phyloP scores from a whole-genome alignment of 2,329 filamentous ascomycete species.

The Monilinia vaccinii-corymbosi region DNA sequence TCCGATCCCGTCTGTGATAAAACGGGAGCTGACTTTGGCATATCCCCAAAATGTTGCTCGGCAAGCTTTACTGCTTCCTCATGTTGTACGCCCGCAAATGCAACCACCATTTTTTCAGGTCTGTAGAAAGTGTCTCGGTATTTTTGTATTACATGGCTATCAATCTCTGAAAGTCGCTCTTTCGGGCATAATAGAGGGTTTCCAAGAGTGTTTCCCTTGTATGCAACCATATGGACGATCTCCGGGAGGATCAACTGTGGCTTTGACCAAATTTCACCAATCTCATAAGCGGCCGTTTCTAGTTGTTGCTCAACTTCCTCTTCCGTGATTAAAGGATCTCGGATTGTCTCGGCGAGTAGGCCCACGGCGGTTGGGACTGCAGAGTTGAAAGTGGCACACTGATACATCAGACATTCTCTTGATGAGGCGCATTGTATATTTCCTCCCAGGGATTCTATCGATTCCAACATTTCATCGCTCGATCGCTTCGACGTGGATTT shows the following conservation, averaged over 20 bases:
- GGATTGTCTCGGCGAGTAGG: conserved; percentile 87
- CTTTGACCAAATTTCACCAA: conserved; percentile 95
- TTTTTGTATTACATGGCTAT: conserved; percentile 60
- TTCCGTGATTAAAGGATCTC: conserved; percentile 74
- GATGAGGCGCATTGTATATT: conserved; percentile 97
- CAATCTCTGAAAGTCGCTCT: conserved; percentile 69
- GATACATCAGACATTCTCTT: conserved; percentile 96
- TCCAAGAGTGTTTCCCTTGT: conserved; percentile 90
- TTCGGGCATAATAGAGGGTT: conserved; percentile 87
- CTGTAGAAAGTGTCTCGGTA: conserved; percentile 80
- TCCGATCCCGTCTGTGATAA: conserved; percentile 50
- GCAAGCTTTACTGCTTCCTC: conserved; percentile 68
- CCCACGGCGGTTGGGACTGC: conserved; percentile 75
- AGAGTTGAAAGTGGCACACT: conserved; percentile 93
- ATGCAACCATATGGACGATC: conserved; percentile 89
- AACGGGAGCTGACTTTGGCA: conserved; percentile 49
- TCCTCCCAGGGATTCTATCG: conserved; percentile 79
- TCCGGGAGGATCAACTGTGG: conserved; percentile 93
- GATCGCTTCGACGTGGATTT: conserved; percentile 69
- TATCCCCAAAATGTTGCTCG: conserved; percentile 84
- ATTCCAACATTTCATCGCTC: conserved; percentile 78
- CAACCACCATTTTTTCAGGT: conserved; percentile 86
- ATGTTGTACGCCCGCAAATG: conserved; percentile 88
- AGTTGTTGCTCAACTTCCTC: conserved; percentile 82
- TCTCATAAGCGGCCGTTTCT: conserved; percentile 88